A percentile compares a stretch with the other conserved stretches of the same genome.
Conservation (phyloP, 441 rosid genomes). For the Gossypium trilobum region DNA sequence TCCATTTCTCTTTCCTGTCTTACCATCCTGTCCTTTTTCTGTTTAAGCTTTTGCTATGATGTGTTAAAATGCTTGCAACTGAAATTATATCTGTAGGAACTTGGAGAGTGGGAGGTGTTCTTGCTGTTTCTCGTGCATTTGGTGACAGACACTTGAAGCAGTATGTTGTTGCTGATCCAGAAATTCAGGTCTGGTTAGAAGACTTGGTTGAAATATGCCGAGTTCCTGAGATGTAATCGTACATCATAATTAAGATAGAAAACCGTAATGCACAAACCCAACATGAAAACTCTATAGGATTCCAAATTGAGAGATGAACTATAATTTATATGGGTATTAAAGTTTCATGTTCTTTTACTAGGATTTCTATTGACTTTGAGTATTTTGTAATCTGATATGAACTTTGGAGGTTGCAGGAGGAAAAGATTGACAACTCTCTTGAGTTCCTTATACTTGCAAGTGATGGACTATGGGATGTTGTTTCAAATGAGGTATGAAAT, state of each 20-base stretch:
- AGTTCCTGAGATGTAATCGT: not conserved
- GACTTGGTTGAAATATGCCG: not conserved
- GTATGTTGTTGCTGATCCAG: constrained; percentile 98
- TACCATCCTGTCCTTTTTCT: not conserved
- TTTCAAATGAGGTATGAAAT: constrained; percentile 69
- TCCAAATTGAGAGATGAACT: not conserved
- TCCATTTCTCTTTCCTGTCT: constrained; percentile 3
- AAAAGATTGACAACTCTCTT: constrained; percentile 69
- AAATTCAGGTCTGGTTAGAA: constrained; percentile 59
- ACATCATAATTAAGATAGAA: not conserved
- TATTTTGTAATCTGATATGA: constrained; percentile 5
- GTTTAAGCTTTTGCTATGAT: not conserved
- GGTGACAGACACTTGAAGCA: constrained; percentile 92
- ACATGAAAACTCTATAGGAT: not conserved
- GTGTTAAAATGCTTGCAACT: constrained; percentile 5
- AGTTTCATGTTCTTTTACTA: not conserved
- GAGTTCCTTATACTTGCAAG: constrained; percentile 97
- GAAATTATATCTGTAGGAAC: constrained; percentile 47
- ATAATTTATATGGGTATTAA: not conserved
- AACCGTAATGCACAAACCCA: not conserved
- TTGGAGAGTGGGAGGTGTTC: constrained; percentile 98
- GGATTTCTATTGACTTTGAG: not conserved
- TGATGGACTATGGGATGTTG: constrained; percentile 98
- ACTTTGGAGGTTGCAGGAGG: constrained; percentile 54
- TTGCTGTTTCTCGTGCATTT: constrained; percentile 98